A percentile compares a stretch with the other conserved stretches of the same genome.
These are phyloP conservation scores for Asterophora parasitica DNA, from an alignment of 768 basidiomycete species.

Conservation along the genomic window DNA sequence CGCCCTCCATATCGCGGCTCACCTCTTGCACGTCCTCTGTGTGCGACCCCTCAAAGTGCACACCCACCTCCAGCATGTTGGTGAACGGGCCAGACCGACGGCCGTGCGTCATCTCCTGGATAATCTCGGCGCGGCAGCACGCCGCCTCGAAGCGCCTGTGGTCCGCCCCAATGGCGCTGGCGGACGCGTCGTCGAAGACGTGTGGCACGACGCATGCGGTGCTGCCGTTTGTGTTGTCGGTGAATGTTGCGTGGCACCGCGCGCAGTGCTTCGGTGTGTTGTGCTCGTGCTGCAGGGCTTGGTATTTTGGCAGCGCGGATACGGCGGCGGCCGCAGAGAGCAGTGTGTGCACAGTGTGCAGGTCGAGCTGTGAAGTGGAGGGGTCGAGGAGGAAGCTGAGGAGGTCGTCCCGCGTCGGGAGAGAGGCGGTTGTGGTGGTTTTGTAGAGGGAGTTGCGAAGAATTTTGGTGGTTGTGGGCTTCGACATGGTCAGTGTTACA, in stretches of 20 bases:
- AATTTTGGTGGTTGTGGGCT: background rate
- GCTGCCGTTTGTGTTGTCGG: constrained; percentile 6
- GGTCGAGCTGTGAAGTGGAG: constrained; percentile 4
- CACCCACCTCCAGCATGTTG: no score
- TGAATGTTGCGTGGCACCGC: constrained; percentile 13
- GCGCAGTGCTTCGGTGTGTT: constrained; percentile 9
- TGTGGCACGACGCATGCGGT: constrained; percentile 10
- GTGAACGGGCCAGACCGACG: no score
- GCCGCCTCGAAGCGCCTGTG: background rate
- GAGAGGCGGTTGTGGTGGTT: background rate
- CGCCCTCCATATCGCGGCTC: constrained; percentile 3
- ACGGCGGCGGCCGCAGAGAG: constrained; percentile 4
- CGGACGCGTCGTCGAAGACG: constrained; percentile 3
- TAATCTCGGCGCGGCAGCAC: background rate
- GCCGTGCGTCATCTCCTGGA: background rate
- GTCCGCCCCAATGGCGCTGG: background rate
- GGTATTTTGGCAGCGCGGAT: background rate
- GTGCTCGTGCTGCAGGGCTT: constrained; percentile 6
- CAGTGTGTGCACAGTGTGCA: background rate
- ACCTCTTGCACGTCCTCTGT: constrained; percentile 12
- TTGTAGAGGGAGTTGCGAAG: background rate
- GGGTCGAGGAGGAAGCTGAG: constrained; percentile 6
- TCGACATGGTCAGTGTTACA: no score
- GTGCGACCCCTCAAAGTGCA: constrained; percentile 11
- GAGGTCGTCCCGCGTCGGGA: constrained; percentile 8